phyloP scores from a whole-genome alignment of 2,329 filamentous ascomycete species.

The Ascosphaera apis region DNA sequence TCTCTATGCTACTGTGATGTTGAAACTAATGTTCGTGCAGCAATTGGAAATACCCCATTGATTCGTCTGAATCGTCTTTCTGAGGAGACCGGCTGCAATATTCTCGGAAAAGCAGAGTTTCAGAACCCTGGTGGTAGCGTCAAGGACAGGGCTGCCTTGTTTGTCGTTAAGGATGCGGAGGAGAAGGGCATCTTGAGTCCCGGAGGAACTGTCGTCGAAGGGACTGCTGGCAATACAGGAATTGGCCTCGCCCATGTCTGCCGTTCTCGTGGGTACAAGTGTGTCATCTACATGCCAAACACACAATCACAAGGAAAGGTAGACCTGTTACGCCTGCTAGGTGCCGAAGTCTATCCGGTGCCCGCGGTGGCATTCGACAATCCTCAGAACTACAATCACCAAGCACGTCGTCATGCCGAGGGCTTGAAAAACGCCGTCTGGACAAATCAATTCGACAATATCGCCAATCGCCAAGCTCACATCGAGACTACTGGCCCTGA shows the following conservation, averaged over 20 bases:
- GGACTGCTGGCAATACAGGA: conserved; percentile 91
- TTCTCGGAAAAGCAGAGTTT: conserved; percentile 94
- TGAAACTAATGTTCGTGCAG: conserved; percentile 22
- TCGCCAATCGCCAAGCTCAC: conserved; percentile 77
- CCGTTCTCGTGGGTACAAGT: conserved; percentile 69
- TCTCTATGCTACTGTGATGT: conserved; percentile 1
- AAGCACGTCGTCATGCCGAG: conserved; percentile 77
- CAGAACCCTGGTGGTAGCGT: conserved; percentile 93
- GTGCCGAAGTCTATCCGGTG: conserved; percentile 87
- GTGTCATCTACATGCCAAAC: conserved; percentile 99
- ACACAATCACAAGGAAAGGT: conserved; percentile 97
- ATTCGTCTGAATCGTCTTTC: conserved; percentile 78
- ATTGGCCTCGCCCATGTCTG: conserved; percentile 96
- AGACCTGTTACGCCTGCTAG: conserved; percentile 70
- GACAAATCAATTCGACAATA: conserved; percentile 99
- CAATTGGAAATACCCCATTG: conserved; percentile 91
- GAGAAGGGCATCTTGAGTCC: conserved; percentile 59
- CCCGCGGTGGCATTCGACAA: conserved; percentile 91
- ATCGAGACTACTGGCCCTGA: conserved; percentile 94
- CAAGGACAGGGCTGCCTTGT: conserved; percentile 89
- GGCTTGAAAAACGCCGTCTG: conserved; percentile 70
- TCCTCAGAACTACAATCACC: conserved; percentile 94
- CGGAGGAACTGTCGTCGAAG: conserved; percentile 88
- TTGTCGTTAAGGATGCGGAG: conserved; percentile 83
- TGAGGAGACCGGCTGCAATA: conserved; percentile 72